phyloP scores from a whole-genome alignment of 2,329 filamentous ascomycete species.

The Monosporascus sp. region DNA sequence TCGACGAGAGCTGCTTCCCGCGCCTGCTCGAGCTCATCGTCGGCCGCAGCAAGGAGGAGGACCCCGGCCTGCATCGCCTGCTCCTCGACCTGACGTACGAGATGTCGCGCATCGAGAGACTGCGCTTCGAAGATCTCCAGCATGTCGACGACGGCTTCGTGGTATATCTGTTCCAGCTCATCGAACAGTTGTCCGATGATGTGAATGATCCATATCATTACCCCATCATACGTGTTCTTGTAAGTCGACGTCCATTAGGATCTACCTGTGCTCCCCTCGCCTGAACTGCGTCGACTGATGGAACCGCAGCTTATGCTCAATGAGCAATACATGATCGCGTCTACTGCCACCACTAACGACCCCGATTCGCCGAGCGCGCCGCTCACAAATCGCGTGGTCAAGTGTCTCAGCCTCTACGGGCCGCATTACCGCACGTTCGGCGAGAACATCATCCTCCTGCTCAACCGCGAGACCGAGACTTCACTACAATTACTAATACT shows the following conservation, averaged over 20 bases:
- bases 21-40: slow-evolving; percentile 78
- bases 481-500: slow-evolving; percentile 93
- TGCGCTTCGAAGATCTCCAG: slow-evolving; percentile 70
- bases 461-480: slow-evolving; percentile 93
- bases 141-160: slow-evolving; percentile 79
- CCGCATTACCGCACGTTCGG: slow-evolving; percentile 87
- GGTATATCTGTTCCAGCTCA: slow-evolving; percentile 75
- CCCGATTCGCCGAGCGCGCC: slow-evolving; percentile 38
- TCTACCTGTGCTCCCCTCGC: too few relatives aligned
- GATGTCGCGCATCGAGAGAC: slow-evolving; percentile 85
- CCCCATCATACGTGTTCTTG: slow-evolving; percentile 85
- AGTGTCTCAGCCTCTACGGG: slow-evolving; percentile 77
- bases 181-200: slow-evolving; percentile 83
- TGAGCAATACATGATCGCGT: slow-evolving; percentile 92
- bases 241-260: slow-evolving; percentile 38
- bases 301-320: slow-evolving; percentile 75
- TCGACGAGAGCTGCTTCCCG: slow-evolving; percentile 76
- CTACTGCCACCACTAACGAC: slow-evolving; percentile 45
- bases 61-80: slow-evolving; percentile 69
- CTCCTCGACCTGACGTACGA: slow-evolving; percentile 90
- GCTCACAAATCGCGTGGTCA: slow-evolving; percentile 89
- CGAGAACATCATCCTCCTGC: slow-evolving; percentile 89
- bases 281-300: neutral
- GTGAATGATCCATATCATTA: slow-evolving; percentile 92
- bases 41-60: slow-evolving; percentile 51